Evolutionary conservation across 2,329 filamentous ascomycete genomes (phyloP), one percentile per base, ranked within the genome.

Genomic region (Diaporthe citrichinensis): DNA sequence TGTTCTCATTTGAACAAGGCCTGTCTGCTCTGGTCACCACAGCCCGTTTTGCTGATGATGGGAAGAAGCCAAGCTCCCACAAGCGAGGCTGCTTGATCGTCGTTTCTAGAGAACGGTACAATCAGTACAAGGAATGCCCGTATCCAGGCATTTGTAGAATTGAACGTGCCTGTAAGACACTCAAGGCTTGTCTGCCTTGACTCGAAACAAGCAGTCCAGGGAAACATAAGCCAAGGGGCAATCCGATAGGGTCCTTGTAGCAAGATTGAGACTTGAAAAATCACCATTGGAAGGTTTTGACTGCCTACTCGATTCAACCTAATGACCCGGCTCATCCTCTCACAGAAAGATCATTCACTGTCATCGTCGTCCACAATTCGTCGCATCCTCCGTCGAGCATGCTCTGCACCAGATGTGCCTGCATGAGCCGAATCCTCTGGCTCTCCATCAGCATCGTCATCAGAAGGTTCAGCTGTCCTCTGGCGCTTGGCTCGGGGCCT

Each of bases 331-430:
- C n/a, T 34, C 14, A 15, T 41, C 14, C 46, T 15, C 7, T 8
- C 46, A 23, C 9, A 49, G 23, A 14, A 23, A 14, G 4, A 53
- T 76, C 77, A 80, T 77, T 88, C 87, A 57, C 91, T 90, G 55
- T 92, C 90, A 74, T 92, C 90, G 73, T 92, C 90, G 73, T 91
- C 90, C 75, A 92, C 86, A 78, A 92, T 87, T 78, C 90, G 88
- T 76, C 90, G 86, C 80, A 90, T 88, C 69, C 86, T 85, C 76
- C 87, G 82, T 73, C 89, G 85, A 49, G 82, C 81, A 79, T 76
- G 79, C 78, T 86, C 85, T 31, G 81, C 81, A 7, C 81, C 79
- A 14, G 82, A 78, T 17, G 65, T 53, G 65, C 65, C 65, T 55
- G 83, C 81, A 74, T 84, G 82, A 69, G 83, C 82, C 72, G 84